Percentiles rank a stretch among this genome's conserved stretches.
These are phyloP conservation scores for Glomus cerebriforme DNA, from an alignment of 192 early-diverging fungal genomes.

Conservation along the genomic window DNA sequence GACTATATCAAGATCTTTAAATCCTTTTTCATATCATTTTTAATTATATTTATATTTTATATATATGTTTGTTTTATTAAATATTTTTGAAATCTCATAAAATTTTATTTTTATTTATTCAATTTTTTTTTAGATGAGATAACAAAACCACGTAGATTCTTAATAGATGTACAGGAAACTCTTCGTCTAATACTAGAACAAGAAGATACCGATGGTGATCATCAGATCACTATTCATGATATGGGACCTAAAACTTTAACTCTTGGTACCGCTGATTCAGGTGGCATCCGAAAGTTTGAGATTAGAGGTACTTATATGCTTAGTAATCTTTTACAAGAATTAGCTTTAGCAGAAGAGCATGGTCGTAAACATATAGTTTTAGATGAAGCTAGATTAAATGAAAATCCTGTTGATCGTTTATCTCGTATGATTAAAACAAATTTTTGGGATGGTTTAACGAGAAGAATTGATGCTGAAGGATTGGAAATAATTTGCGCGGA, in stretches of 20 bases:
- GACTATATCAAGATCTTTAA: neutral
- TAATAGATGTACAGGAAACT: constrained; percentile 85
- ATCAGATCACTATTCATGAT: constrained; percentile 94
- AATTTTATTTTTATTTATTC: neutral
- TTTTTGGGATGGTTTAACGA: constrained; percentile 97
- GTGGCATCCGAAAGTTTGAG: constrained; percentile 85
- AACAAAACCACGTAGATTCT: constrained; percentile 66
- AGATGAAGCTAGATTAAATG: constrained; percentile 86
- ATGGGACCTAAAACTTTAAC: constrained; percentile 86
- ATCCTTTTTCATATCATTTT: neutral
- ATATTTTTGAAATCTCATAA: neutral
- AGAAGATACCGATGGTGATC: constrained; percentile 94
- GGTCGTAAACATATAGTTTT: constrained; percentile 86
- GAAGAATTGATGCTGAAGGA: constrained; percentile 80
- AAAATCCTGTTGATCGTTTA: constrained; percentile 92
- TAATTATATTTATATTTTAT: neutral
- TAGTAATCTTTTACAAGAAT: constrained; percentile 93
- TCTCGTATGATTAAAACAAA: constrained; percentile 86
- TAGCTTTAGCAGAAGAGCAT: constrained; percentile 87
- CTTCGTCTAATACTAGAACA: constrained; percentile 80
- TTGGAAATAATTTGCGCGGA: constrained; percentile 90
- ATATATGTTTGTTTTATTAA: neutral
- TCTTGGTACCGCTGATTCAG: constrained; percentile 83
- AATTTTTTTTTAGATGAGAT: constrained; percentile 55
- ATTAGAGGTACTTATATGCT: constrained; percentile 94